These are phyloP conservation scores for Neurospora discreta DNA, from an alignment of 495 filamentous ascomycete genomes.

Conservation along the genomic window DNA sequence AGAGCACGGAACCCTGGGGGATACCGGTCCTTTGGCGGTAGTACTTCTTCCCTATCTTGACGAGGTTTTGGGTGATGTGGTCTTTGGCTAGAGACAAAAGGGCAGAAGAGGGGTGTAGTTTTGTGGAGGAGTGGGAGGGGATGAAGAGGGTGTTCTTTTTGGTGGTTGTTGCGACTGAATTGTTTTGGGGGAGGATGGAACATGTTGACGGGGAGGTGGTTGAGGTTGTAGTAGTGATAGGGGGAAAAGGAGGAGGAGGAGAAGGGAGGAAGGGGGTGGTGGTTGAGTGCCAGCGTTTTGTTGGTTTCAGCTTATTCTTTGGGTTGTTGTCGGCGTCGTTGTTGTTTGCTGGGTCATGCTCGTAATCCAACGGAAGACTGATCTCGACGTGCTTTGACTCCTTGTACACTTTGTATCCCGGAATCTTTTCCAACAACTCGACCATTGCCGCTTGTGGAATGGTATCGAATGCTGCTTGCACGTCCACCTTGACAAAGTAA, in stretches of 20 bases:
- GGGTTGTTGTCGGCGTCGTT: constrained; percentile 5
- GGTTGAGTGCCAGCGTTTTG: constrained; percentile 53
- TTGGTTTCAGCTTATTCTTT: constrained; percentile 11
- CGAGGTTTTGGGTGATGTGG: constrained; percentile 71
- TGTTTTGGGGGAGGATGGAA: constrained; percentile 18
- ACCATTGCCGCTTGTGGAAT: constrained; percentile 77
- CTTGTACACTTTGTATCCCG: constrained; percentile 56
- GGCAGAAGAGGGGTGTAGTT: constrained; percentile 39
- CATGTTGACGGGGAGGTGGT: neutral
- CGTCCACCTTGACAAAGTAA: constrained; percentile 89
- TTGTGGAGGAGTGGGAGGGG: constrained; percentile 41
- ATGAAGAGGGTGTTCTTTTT: constrained; percentile 67
- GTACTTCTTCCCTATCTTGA: constrained; percentile 82
- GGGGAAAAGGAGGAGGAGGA: neutral
- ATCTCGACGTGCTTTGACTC: constrained; percentile 67
- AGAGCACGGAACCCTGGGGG: constrained; percentile 84
- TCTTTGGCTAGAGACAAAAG: constrained; percentile 61
- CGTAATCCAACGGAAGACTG: neutral
- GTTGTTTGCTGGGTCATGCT: constrained; percentile 25
- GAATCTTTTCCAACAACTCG: constrained; percentile 49
- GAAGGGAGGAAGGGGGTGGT: constrained; percentile 31
- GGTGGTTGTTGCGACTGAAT: constrained; percentile 28
- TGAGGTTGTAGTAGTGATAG: neutral
- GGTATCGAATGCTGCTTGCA: constrained; percentile 86
- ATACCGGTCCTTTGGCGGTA: constrained; percentile 84